Evolutionary conservation across 305 asterid genomes (phyloP), one percentile per base, ranked within the genome.

Genomic region (Nicotiana rustica): DNA sequence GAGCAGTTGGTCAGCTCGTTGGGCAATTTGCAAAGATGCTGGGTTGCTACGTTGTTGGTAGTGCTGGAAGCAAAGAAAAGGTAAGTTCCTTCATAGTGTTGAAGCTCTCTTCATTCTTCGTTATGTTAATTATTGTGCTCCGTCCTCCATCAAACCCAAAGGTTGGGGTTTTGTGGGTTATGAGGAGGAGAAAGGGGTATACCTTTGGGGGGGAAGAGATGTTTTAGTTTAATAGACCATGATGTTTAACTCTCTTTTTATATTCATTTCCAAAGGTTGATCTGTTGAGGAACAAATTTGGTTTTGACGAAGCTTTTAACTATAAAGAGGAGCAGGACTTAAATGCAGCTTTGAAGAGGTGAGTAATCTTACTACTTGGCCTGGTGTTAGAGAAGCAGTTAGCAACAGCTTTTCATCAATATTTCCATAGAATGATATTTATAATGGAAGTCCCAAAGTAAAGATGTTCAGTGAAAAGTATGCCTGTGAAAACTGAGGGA

Each of bases 241-340:
- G 49, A 33, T 35, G 57, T n/a, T 69, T 69, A 38, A n/a, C 10
- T 0, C 56, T 78, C 31, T 35, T 47, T 31, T 36, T 29, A 31
- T 64, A 69, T 77, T 73, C 25, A 15, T 31, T 55, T 19, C 19
- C 44, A 67, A 84, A 91, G 97, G 89, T 91, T 84, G 95, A 90
- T 82, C 88, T 91, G 55, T 81, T 92, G 88, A 91, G 86, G 91
- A 89, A 82, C 85, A 91, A 88, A 84, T 90, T 92, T 57, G 91
- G 93, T 4, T 92, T 91, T 64, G 94, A 92, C 5, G 90, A 85
- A 7, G 95, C 92, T 75, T 91, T 92, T 85, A 91, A 91, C 81
- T 92, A 92, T 75, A 92, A 89, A 85, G 95, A 91, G 83, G 97
- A 92, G 85, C 84, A 36, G 1, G 92, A 92, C 56, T 78, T 89